Evolutionary conservation across 805 yeast genomes (phyloP), one percentile per base, ranked within the genome.

Genomic region (Blastobotrys parvus): DNA sequence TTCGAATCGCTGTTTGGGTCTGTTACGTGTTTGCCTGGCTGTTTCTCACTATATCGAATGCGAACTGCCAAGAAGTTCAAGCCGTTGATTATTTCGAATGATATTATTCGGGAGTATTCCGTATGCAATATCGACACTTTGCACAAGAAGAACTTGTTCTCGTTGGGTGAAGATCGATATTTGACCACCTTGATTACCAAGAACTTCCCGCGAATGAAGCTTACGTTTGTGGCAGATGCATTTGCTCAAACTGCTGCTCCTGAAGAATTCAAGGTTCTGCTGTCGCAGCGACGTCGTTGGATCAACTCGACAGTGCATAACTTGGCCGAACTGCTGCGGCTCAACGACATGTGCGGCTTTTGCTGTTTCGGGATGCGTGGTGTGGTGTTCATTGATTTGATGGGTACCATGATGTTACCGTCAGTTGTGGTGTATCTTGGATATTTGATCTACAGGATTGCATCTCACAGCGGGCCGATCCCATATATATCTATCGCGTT

Each of bases 11-110:
- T 76, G 34, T 77, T 77, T 53, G 81, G 81, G 25, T 70, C 77
- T 47, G 80, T 77, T 16, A 77, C 82, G 3, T 77, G 82, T 66
- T 67, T 77, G 48, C 82, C 82, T 0, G 82, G 82, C n/a, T 77
- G 82, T 63, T 77, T 77, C 65, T 67, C 72, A 17, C 67, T 77
- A 67, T 77, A 75, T 56, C 62, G 82, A 40, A 44, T 67, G 19
- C 53, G 67, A n/a, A 62, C 68, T 3, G 61, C 63, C 15, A 74
- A 75, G 50, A 70, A 74, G 50, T 63, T 71, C 2, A 75, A 71
- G 51, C 82, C 82, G 3, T 62, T 77, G 47, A 65, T 77, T 49
- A 76, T 80, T 29, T 73, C 78, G 41, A 75, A 78, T n/a, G 78
- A 75, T 50, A 69, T 77, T 45, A 77, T 77, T 38, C 70, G 73